Percentiles rank a stretch among this genome's conserved stretches.
Evolutionary conservation across 345 rosid species (phyloP).

Genomic region (Alliaria petiolata): DNA sequence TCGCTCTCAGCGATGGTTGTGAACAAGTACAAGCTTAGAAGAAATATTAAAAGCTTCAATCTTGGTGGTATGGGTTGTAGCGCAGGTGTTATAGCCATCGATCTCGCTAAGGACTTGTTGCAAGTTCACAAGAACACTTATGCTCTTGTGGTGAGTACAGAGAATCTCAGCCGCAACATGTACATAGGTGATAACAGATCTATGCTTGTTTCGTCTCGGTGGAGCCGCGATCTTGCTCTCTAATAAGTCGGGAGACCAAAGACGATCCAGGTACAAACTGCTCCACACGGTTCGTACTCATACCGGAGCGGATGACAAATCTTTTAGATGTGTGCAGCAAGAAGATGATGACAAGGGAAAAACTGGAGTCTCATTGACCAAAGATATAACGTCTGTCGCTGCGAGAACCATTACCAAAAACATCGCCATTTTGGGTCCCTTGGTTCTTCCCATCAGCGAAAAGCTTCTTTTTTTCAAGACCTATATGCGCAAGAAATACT

Average conservation of each 20-base stretch:
- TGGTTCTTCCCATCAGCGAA: slow-evolving; percentile 80
- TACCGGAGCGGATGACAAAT: slow-evolving; percentile 77
- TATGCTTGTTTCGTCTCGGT: slow-evolving; percentile 80
- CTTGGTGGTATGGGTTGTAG: slow-evolving; percentile 36
- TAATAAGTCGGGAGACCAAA: slow-evolving; percentile 47
- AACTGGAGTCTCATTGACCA: slow-evolving; percentile 77
- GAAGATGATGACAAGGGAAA: slow-evolving; percentile 70
- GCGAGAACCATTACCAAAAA: slow-evolving; percentile 71
- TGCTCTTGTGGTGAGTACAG: slow-evolving; percentile 79
- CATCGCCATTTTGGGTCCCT: slow-evolving; percentile 75
- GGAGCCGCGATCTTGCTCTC: slow-evolving; percentile 75
- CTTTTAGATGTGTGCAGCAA: slow-evolving; percentile 75
- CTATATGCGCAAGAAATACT: slow-evolving; percentile 47
- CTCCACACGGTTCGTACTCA: slow-evolving; percentile 81
- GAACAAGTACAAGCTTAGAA: slow-evolving; percentile 29
- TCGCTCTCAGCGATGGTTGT: slow-evolving; percentile 32
- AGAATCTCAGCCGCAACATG: slow-evolving; percentile 76
- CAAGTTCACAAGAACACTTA: slow-evolving; percentile 59
- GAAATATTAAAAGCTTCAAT: slow-evolving; percentile 20
- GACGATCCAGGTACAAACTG: slow-evolving; percentile 70
- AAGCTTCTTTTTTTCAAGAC: slow-evolving; percentile 64
- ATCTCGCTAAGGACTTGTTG: slow-evolving; percentile 30
- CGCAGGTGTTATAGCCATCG: slow-evolving; percentile 27
- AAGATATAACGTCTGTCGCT: slow-evolving; percentile 75
- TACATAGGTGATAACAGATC: slow-evolving; percentile 76